Conservation (phyloP, 495 filamentous ascomycete species). For the Letharia lupina region DNA sequence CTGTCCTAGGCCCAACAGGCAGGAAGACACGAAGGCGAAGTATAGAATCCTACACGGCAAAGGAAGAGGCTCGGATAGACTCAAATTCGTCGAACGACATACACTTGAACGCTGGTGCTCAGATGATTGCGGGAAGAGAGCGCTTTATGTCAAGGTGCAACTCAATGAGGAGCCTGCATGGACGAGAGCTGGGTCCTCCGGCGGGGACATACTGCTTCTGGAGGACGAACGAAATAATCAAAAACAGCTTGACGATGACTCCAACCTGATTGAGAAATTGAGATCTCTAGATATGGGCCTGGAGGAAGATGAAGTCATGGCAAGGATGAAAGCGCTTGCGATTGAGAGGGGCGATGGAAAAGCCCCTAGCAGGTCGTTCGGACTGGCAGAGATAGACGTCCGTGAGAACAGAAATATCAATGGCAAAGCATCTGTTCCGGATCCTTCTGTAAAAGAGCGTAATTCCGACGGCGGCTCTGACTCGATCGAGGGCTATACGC, state of each 20-base stretch:
- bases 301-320: conserved; percentile 15
- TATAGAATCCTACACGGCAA: conserved; percentile 45
- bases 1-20: conserved; percentile 52
- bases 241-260: conserved; percentile 13
- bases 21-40: conserved; percentile 35
- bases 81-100: conserved; percentile 53
- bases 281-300: conserved; percentile 28
- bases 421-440: conserved; percentile 27
- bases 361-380: conserved; percentile 24
- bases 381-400: conserved; percentile 35
- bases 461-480: background rate
- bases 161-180: conserved; percentile 69
- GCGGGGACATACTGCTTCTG: conserved; percentile 44
- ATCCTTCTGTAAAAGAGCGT: background rate
- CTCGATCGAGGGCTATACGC: conserved; percentile 19
- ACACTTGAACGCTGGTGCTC: conserved; percentile 85
- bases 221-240: conserved; percentile 39
- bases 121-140: conserved; percentile 64
- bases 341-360: conserved; percentile 41
- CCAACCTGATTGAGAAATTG: conserved; percentile 26
- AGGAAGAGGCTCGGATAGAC: conserved; percentile 45
- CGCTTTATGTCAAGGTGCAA: conserved; percentile 79
- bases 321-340: conserved; percentile 35
- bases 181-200: conserved; percentile 49
- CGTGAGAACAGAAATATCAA: conserved; percentile 34